These are phyloP conservation scores for Dentiscutata heterogama DNA, from an alignment of 371 early-diverging fungal species.

Conservation along the genomic window DNA sequence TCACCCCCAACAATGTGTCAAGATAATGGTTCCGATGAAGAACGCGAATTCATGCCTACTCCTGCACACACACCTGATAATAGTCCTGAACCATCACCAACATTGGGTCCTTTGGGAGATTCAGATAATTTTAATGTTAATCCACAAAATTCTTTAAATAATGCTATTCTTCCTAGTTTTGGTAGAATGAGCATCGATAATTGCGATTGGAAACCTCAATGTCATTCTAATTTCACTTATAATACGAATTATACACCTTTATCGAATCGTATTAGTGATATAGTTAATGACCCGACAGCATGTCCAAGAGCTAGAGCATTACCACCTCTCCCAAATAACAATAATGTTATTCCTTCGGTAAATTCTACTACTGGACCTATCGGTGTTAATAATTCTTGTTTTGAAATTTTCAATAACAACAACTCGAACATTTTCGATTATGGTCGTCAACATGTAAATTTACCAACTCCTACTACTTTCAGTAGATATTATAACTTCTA, in stretches of 20 bases:
- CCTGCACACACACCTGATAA: background rate
- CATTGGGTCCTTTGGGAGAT: background rate
- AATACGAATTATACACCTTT: background rate
- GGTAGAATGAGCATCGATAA: background rate
- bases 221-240: background rate
- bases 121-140: background rate
- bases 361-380: background rate
- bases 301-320: slow-evolving; percentile 11
- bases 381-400: no score
- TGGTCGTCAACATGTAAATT: no score
- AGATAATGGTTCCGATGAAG: slow-evolving; percentile 34
- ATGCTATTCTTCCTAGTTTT: background rate
- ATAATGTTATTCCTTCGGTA: background rate
- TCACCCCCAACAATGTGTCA: background rate
- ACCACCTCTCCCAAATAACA: slow-evolving; percentile 25
- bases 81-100: slow-evolving; percentile 11
- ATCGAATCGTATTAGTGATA: slow-evolving; percentile 37
- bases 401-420: no score
- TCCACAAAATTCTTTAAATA: background rate
- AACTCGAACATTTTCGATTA: no score
- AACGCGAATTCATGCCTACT: background rate
- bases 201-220: background rate
- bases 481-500: no score
- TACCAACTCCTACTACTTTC: no score
- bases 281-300: slow-evolving; percentile 26